Conservation (phyloP, 1,284 basidiomycete genomes). For the Ceratobasidium sp. region DNA sequence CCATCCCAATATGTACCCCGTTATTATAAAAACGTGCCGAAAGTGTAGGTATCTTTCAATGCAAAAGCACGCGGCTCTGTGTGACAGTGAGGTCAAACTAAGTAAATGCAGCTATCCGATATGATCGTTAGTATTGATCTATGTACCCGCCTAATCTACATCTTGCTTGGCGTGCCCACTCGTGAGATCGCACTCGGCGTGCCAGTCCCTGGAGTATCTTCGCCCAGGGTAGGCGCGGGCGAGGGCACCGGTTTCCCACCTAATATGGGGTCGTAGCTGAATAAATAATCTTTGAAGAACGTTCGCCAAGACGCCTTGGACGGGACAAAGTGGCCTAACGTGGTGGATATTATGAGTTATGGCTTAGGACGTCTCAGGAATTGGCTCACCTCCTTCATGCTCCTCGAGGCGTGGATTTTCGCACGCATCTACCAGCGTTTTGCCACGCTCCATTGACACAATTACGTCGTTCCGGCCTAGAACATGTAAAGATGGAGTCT, state of each 20-base stretch:
- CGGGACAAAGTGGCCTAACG: slow-evolving; percentile 85
- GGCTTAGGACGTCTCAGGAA: slow-evolving; percentile 29
- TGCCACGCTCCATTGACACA: slow-evolving; percentile 76
- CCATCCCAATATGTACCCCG: no score
- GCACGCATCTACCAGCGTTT: slow-evolving; percentile 69
- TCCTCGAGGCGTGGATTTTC: slow-evolving; percentile 69
- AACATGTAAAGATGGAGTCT: slow-evolving; percentile 82
- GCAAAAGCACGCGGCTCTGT: no score
- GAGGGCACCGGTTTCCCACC: slow-evolving; percentile 1
- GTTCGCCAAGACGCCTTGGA: slow-evolving; percentile 77
- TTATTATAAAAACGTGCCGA: no score
- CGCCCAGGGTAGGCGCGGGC: background rate
- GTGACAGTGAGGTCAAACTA: no score
- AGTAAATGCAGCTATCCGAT: no score
- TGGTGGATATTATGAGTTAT: no score
- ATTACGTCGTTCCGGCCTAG: slow-evolving; percentile 84
- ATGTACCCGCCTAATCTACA: no score
- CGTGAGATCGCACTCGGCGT: slow-evolving; percentile 7
- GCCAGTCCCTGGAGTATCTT: slow-evolving; percentile 15
- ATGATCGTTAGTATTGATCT: no score
- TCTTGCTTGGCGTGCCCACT: slow-evolving; percentile 36
- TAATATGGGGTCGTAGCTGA: slow-evolving; percentile 5
- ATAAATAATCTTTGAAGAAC: slow-evolving; percentile 69
- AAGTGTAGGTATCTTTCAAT: no score
- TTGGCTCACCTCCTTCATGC: slow-evolving; percentile 75